These are phyloP conservation scores for Calonectria pteridis DNA, from an alignment of 2,329 filamentous ascomycete genomes.

Conservation along the genomic window DNA sequence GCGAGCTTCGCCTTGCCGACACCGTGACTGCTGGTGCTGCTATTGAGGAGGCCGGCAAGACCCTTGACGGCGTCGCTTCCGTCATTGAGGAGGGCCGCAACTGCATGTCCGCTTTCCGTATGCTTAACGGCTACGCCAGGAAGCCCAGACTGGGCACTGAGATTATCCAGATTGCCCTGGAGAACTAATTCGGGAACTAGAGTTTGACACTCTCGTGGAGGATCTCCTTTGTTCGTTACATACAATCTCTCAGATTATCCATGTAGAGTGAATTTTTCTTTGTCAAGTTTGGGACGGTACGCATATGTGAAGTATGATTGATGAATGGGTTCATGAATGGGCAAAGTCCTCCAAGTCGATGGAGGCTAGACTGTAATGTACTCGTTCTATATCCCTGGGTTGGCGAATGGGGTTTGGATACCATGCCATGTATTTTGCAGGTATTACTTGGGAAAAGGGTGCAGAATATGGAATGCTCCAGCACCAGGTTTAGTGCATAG, in stretches of 20 bases:
- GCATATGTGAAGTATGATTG: conserved; percentile 21
- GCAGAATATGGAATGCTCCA: conserved; percentile 32
- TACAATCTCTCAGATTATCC: conserved; percentile 22
- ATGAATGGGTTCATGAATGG: conserved; percentile 37
- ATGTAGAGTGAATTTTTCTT: conserved; percentile 31
- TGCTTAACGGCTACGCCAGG: conserved; percentile 72
- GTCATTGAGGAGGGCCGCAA: conserved; percentile 74
- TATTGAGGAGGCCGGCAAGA: conserved; percentile 69
- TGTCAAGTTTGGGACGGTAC: conserved; percentile 16
- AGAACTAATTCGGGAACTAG: conserved; percentile 29
- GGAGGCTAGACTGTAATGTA: conserved; percentile 21
- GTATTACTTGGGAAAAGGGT: conserved; percentile 38
- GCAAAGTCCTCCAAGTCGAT: conserved; percentile 33
- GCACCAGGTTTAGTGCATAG: conserved; percentile 25
- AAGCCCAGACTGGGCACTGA: conserved; percentile 64
- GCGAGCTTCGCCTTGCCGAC: conserved; percentile 70
- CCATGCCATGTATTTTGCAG: conserved; percentile 36
- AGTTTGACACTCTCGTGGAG: conserved; percentile 26
- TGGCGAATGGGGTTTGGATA: conserved; percentile 43
- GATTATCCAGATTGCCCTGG: conserved; percentile 54
- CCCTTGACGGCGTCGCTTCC: conserved; percentile 70
- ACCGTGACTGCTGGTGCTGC: conserved; percentile 64
- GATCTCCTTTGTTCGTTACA: conserved; percentile 40
- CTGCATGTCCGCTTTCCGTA: conserved; percentile 70
- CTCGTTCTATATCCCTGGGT: conserved; percentile 22